Percentiles rank a stretch among this genome's conserved stretches.
Conservation (phyloP, 192 early-diverging fungal genomes). For the Haplosporangium gracile region DNA sequence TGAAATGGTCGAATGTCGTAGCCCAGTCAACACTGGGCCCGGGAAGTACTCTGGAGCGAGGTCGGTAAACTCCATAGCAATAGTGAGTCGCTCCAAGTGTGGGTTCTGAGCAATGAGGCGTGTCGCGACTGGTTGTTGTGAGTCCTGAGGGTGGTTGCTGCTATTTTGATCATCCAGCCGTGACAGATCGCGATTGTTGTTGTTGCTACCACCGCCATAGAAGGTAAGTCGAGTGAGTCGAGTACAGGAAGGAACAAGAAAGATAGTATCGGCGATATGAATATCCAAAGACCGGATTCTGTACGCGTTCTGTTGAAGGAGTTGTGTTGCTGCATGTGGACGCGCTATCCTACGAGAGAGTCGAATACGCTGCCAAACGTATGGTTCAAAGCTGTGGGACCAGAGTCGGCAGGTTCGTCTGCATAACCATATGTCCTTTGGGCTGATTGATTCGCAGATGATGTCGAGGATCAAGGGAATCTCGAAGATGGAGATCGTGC, state of each 20-base stretch:
- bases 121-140: too few relatives aligned
- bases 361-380: background rate
- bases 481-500: background rate
- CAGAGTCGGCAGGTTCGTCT: background rate
- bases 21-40: background rate
- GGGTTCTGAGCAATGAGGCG: background rate
- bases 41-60: background rate
- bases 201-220: background rate
- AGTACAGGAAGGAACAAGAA: background rate
- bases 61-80: background rate
- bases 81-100: background rate
- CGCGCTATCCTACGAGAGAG: background rate
- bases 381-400: background rate
- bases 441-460: background rate
- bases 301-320: background rate
- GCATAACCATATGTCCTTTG: background rate
- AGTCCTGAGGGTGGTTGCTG: background rate
- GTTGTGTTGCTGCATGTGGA: background rate
- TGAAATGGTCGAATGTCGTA: background rate
- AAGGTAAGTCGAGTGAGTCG: background rate
- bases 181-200: background rate
- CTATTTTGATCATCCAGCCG: background rate
- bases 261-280: background rate
- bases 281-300: background rate
- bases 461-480: background rate